Conservation (phyloP, 75 land plant genomes). For the Adiantum capillusveneris region DNA sequence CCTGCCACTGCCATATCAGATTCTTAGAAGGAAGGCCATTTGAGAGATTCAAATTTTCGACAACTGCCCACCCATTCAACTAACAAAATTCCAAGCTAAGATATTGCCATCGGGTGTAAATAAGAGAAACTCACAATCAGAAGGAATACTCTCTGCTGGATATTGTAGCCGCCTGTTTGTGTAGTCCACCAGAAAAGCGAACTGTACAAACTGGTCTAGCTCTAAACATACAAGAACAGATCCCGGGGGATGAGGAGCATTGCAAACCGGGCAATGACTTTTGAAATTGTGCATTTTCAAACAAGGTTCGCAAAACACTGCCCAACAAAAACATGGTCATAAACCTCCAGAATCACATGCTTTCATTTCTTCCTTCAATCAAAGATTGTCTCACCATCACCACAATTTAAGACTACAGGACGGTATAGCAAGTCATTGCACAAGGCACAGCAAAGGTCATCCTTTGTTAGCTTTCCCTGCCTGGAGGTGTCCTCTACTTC, state of each 20-base stretch:
- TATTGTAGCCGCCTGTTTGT: background rate
- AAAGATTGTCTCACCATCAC: slow-evolving; percentile 38
- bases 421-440: slow-evolving; percentile 54
- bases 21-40: no score
- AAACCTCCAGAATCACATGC: background rate
- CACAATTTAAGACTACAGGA: slow-evolving; percentile 75
- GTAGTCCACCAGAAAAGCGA: background rate
- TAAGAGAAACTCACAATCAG: no score
- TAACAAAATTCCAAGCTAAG: no score
- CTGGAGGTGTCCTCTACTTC: slow-evolving; percentile 6
- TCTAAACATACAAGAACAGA: slow-evolving; percentile 58
- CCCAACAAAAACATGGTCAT: background rate
- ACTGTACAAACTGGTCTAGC: slow-evolving; percentile 52
- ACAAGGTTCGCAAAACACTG: slow-evolving; percentile 64
- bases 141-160: background rate
- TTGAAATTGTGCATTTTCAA: background rate
- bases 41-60: no score
- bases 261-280: slow-evolving; percentile 40
- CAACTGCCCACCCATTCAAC: no score
- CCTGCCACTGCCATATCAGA: no score
- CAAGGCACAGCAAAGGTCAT: slow-evolving; percentile 36
- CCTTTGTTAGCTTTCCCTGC: slow-evolving; percentile 13
- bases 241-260: slow-evolving; percentile 42
- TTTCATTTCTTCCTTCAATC: no score
- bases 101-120: no score